Percentiles rank a stretch among this genome's conserved stretches.
Conservation (phyloP, 192 early-diverging fungal species). For the Coemansia furcata region DNA sequence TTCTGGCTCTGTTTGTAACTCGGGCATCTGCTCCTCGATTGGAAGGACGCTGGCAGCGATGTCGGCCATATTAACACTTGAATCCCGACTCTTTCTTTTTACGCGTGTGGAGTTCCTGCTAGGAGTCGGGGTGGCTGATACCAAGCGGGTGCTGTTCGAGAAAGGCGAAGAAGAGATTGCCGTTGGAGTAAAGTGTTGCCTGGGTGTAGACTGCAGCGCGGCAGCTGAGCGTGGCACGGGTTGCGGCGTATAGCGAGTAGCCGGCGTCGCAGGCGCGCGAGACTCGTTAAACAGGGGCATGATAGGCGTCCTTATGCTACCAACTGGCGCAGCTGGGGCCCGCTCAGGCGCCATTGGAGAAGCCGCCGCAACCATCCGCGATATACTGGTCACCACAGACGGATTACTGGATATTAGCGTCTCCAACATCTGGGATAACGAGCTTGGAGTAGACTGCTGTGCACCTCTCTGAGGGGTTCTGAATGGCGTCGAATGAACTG, state of each 20-base stretch:
- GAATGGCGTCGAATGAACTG: neutral
- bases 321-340: neutral
- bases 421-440: constrained; percentile 1
- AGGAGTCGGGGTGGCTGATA: neutral
- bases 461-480: constrained; percentile 1
- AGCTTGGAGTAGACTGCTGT: neutral
- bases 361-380: neutral
- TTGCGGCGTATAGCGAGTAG: neutral
- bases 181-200: neutral
- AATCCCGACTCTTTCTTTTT: neutral
- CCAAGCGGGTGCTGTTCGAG: neutral
- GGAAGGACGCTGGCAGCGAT: neutral
- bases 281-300: neutral
- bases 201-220: neutral
- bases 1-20: neutral
- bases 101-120: neutral
- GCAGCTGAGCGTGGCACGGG: neutral
- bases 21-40: constrained; percentile 4
- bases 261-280: neutral
- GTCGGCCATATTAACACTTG: neutral
- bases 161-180: neutral
- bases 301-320: neutral
- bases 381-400: neutral
- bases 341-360: constrained; percentile 1
- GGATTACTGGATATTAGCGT: constrained; percentile 4